Evolutionary conservation across 2,329 filamentous ascomycete genomes (phyloP).

Genomic region (Verticillium zaregamsianum): DNA sequence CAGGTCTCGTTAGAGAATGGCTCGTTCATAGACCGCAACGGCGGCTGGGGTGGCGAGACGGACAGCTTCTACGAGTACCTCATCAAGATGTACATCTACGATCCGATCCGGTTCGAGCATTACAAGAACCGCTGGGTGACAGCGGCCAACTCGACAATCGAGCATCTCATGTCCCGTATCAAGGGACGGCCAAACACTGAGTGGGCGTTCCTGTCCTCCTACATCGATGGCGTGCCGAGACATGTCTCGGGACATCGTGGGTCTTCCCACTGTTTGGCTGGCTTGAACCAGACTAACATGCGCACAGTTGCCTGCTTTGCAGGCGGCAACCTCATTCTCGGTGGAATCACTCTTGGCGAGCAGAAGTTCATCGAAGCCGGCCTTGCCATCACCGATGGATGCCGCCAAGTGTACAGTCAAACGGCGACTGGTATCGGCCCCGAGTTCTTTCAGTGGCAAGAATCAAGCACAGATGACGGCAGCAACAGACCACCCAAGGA

Average conservation of each 20-base stretch:
- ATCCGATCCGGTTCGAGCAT: slow-evolving; percentile 54
- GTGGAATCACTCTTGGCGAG: slow-evolving; percentile 63
- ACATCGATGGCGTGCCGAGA: slow-evolving; percentile 37
- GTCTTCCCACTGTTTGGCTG: slow-evolving; percentile 20
- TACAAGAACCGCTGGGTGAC: slow-evolving; percentile 73
- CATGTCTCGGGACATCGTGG: slow-evolving; percentile 47
- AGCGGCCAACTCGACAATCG: slow-evolving; percentile 72
- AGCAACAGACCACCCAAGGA: slow-evolving; percentile 37
- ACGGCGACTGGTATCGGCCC: slow-evolving; percentile 75
- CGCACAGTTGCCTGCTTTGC: slow-evolving; percentile 71
- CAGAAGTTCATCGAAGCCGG: slow-evolving; percentile 71
- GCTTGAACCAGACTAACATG: slow-evolving; percentile 25
- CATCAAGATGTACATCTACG: slow-evolving; percentile 87
- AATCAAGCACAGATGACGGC: slow-evolving; percentile 27
- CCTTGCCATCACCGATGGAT: slow-evolving; percentile 65
- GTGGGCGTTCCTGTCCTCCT: slow-evolving; percentile 66
- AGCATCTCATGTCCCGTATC: slow-evolving; percentile 67
- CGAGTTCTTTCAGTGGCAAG: slow-evolving; percentile 63
- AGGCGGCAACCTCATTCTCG: slow-evolving; percentile 81
- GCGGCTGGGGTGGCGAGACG: slow-evolving; percentile 73
- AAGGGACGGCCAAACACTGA: slow-evolving; percentile 51
- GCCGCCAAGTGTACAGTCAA: slow-evolving; percentile 66
- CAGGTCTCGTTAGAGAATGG: slow-evolving; percentile 62
- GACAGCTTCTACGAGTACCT: slow-evolving; percentile 89
- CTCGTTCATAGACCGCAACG: slow-evolving; percentile 59